These are phyloP conservation scores for Pseudogymnoascus sp. DNA, from an alignment of 2,329 filamentous ascomycete genomes.

Conservation along the genomic window DNA sequence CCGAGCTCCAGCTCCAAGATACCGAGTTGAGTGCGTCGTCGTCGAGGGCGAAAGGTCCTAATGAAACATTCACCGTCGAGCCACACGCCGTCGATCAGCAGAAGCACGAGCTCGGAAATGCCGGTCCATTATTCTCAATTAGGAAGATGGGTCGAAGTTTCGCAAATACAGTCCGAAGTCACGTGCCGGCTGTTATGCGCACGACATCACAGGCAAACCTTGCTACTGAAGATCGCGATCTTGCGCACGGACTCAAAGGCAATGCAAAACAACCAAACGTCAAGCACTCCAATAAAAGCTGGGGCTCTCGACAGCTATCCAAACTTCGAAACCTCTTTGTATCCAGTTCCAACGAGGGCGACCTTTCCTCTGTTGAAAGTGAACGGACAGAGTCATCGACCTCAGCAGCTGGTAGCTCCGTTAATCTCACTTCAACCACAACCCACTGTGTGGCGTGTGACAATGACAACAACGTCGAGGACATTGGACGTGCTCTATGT, in stretches of 20 bases:
- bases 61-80: conserved; percentile 11
- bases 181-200: conserved; percentile 14
- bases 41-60: conserved; percentile 11
- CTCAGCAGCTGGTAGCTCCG: background rate
- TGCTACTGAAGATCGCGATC: conserved; percentile 13
- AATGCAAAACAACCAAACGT: background rate
- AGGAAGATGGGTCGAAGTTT: conserved; percentile 19
- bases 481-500: conserved; percentile 28
- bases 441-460: conserved; percentile 14
- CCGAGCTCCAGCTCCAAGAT: conserved; percentile 22
- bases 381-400: conserved; percentile 9
- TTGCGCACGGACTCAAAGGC: conserved; percentile 13
- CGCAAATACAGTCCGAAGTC: conserved; percentile 16
- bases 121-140: conserved; percentile 12
- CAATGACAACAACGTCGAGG: conserved; percentile 11
- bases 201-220: conserved; percentile 12
- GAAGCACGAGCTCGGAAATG: conserved; percentile 13
- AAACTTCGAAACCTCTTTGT: background rate
- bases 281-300: conserved; percentile 4
- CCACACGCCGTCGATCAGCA: conserved; percentile 15
- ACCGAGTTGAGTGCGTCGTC: background rate
- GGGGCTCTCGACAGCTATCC: background rate
- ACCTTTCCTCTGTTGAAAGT: background rate
- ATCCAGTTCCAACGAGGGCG: background rate
- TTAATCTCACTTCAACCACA: background rate